Conservation (phyloP, 768 basidiomycete genomes). For the Kwoniella sp. region DNA sequence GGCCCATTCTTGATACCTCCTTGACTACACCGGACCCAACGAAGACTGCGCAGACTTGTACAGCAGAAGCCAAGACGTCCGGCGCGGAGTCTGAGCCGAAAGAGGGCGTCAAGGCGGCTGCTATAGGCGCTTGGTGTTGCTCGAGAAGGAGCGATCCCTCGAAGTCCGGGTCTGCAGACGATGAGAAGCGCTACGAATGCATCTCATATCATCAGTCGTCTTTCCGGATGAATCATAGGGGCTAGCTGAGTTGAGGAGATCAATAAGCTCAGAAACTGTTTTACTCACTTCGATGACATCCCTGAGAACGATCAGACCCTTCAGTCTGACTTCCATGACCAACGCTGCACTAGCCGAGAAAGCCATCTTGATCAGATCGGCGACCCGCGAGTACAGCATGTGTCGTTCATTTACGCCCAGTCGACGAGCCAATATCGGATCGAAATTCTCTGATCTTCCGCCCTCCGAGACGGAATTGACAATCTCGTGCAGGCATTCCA, state of each 20-base stretch:
- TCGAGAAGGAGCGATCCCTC: conserved; percentile 86
- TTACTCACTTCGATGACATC: conserved; percentile 83
- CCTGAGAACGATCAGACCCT: conserved; percentile 81
- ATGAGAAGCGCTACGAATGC: conserved; percentile 71
- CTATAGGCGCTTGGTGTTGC: conserved; percentile 97
- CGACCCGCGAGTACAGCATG: conserved; percentile 79
- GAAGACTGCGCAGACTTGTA: conserved; percentile 90
- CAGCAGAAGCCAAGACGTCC: conserved; percentile 87
- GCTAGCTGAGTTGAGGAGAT: neutral
- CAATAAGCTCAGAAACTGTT: neutral
- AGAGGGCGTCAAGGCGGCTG: conserved; percentile 92
- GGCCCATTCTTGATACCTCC: conserved; percentile 86
- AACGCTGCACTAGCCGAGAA: conserved; percentile 96
- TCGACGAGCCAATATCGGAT: conserved; percentile 66
- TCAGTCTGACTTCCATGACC: conserved; percentile 90
- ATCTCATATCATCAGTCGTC: neutral
- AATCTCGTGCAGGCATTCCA: conserved; percentile 88
- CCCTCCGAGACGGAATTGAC: conserved; percentile 73
- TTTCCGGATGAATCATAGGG: too few relatives aligned
- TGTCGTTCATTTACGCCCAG: conserved; percentile 56
- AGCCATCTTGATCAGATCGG: conserved; percentile 95
- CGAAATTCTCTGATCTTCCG: conserved; percentile 79
- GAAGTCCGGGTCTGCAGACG: conserved; percentile 87
- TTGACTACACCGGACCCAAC: conserved; percentile 94
- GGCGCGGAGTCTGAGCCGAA: conserved; percentile 95